A percentile compares a stretch with the other conserved stretches of the same genome.
phyloP scores from a whole-genome alignment of 371 early-diverging fungal genomes.

The Lichtheimia hyalospora region DNA sequence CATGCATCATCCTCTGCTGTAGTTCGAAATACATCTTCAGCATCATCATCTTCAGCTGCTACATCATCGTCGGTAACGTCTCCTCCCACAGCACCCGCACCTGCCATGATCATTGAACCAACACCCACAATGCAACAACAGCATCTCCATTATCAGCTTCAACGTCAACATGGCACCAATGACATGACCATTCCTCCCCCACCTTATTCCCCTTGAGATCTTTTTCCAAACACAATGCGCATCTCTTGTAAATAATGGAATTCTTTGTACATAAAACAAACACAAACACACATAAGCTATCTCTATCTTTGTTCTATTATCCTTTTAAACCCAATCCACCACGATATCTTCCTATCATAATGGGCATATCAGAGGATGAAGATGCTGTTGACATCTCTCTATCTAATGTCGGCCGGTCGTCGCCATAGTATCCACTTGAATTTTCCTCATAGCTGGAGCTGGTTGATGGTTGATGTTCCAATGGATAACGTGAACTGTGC shows the following conservation, averaged over 20 bases:
- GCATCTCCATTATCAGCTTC: conserved; percentile 24
- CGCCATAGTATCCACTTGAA: background rate
- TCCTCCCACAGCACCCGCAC: background rate
- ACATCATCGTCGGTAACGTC: background rate
- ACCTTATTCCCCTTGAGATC: conserved; percentile 21
- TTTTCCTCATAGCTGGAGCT: conserved; percentile 6
- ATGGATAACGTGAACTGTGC: conserved; percentile 1
- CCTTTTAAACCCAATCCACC: conserved; percentile 6
- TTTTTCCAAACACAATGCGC: background rate
- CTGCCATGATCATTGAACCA: conserved; percentile 5
- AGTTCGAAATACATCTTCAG: background rate
- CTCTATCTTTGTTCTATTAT: too few species aligned
- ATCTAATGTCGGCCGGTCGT: conserved; percentile 13
- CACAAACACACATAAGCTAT: too few species aligned
- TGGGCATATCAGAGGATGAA: conserved; percentile 18
- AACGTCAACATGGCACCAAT: conserved; percentile 20
- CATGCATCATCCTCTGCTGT: background rate
- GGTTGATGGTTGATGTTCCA: conserved; percentile 6
- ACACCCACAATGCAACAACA: conserved; percentile 26
- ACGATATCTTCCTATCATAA: conserved; percentile 20
- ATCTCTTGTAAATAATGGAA: background rate
- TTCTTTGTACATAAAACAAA: too few species aligned
- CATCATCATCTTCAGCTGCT: background rate
- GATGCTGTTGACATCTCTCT: conserved; percentile 23
- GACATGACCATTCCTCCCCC: conserved; percentile 17